Evolutionary conservation across 768 basidiomycete species (phyloP), one percentile per base, ranked within the genome.

Genomic region (Pisolithus sp.): DNA sequence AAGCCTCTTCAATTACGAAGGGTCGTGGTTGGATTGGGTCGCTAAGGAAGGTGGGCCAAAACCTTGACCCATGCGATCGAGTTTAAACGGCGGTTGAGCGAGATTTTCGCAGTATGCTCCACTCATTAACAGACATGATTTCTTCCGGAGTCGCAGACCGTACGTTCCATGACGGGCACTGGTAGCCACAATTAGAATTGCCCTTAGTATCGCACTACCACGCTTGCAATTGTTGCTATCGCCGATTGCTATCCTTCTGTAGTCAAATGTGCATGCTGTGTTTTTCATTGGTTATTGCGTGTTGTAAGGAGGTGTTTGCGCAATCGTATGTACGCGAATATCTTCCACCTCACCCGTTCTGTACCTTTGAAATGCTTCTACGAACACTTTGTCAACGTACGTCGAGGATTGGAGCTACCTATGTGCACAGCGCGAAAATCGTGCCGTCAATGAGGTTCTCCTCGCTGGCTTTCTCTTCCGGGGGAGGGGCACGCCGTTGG

Each of bases 21-120:
- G 92, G 8, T 90, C 88, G 18, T 95, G 90, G 89, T 66, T 90
- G 49, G 89, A 94, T 58, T 95, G 92, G 92, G 77, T 79, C 12
- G 71, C 72, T 62, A 68, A 73, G 72, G 64, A 82, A 72, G 57
- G 74, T 69, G 52, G 73, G 74, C 60, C 75, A 60, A 56, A 72
- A 68, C 42, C 51, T 34, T 53, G 40, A 24, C 28, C 53, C 34
- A 55, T 30, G 59, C 39, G 24, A n/a, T 17, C 17, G 21, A 15
- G 17, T 31, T 36, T n/a, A 15, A 36, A 20, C 23, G 12, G 18
- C 26, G 31, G 46, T 26, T 26, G 26, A 17, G 12, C 30, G 42
- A 7, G 21, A 45, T 15, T 21, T 17, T 38, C 26, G 43, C 34
- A 31, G 34, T 36, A 18, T 4, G 3, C 40, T 41, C 21, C 40